A percentile compares a stretch with the other conserved stretches of the same genome.
These are phyloP conservation scores for Vigna nakashimae DNA, from an alignment of 306 rosid genomes.

Conservation along the genomic window DNA sequence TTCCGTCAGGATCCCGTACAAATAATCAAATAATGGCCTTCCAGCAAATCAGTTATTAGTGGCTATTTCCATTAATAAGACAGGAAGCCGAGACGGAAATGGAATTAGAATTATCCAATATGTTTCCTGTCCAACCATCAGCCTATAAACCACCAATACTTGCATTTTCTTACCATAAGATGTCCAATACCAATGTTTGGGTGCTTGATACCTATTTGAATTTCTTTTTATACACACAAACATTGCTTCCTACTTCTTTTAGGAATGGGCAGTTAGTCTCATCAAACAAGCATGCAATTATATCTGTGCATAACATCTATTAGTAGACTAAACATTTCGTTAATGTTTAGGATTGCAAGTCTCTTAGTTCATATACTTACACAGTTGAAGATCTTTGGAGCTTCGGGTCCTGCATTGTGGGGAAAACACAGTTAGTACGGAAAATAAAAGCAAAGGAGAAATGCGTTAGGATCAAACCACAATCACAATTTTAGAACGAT, in stretches of 20 bases:
- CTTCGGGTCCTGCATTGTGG: constrained; percentile 80
- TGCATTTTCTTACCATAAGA: background rate
- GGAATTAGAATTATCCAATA: constrained; percentile 25
- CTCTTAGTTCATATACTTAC: constrained; percentile 58
- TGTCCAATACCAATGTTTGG: background rate
- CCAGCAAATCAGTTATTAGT: background rate
- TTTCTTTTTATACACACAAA: background rate
- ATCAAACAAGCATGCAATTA: background rate
- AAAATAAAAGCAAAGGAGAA: background rate
- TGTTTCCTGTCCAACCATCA: background rate
- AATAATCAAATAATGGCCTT: background rate
- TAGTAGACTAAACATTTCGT: too few species aligned
- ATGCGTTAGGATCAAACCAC: background rate
- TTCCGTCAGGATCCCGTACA: background rate
- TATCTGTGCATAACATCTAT: background rate
- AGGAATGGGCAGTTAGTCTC: background rate
- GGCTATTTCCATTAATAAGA: background rate
- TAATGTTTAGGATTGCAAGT: background rate
- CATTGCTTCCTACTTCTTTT: background rate
- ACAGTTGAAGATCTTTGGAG: constrained; percentile 89
- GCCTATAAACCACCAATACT: background rate
- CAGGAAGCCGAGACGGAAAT: background rate
- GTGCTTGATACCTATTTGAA: background rate
- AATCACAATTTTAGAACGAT: background rate
- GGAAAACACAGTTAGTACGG: constrained; percentile 26